A percentile compares a stretch with the other conserved stretches of the same genome.
These are phyloP conservation scores for Coniella lustricola DNA, from an alignment of 2,329 filamentous ascomycete genomes.

Conservation along the genomic window DNA sequence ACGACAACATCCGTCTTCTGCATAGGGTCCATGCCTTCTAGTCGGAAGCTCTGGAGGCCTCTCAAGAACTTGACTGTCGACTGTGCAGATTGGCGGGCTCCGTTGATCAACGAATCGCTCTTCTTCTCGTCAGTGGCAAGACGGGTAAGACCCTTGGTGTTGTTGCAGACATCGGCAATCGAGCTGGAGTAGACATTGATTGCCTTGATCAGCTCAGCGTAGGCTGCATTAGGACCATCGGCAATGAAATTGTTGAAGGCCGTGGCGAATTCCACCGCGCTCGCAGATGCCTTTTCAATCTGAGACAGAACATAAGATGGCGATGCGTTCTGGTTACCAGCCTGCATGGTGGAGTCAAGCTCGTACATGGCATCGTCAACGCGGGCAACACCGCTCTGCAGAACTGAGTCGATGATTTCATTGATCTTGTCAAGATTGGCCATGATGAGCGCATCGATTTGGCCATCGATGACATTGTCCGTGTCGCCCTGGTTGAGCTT, in stretches of 20 bases:
- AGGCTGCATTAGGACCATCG: conserved; percentile 84
- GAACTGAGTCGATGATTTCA: conserved; percentile 92
- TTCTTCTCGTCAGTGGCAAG: conserved; percentile 96
- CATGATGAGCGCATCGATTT: conserved; percentile 83
- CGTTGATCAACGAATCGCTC: conserved; percentile 74
- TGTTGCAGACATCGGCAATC: conserved; percentile 87
- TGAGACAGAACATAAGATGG: conserved; percentile 92
- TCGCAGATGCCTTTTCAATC: conserved; percentile 92
- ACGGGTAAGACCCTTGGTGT: conserved; percentile 89
- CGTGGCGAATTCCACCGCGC: conserved; percentile 93
- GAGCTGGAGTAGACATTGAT: conserved; percentile 86
- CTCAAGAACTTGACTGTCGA: conserved; percentile 94
- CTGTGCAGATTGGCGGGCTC: conserved; percentile 75
- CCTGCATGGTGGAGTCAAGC: conserved; percentile 95
- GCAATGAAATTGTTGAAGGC: conserved; percentile 98
- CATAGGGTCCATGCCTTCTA: conserved; percentile 82
- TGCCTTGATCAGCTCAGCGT: conserved; percentile 86
- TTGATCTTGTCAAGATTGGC: conserved; percentile 89
- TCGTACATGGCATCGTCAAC: conserved; percentile 97
- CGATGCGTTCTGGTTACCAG: conserved; percentile 95
- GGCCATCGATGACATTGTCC: conserved; percentile 76
- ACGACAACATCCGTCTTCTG: conserved; percentile 97
- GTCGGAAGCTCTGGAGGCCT: conserved; percentile 82
- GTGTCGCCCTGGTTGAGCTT: conserved; percentile 67
- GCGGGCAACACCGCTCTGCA: conserved; percentile 85